Evolutionary conservation across 441 rosid genomes (phyloP), one percentile per base, ranked within the genome.

Genomic region (Aleurites moluccanus): DNA sequence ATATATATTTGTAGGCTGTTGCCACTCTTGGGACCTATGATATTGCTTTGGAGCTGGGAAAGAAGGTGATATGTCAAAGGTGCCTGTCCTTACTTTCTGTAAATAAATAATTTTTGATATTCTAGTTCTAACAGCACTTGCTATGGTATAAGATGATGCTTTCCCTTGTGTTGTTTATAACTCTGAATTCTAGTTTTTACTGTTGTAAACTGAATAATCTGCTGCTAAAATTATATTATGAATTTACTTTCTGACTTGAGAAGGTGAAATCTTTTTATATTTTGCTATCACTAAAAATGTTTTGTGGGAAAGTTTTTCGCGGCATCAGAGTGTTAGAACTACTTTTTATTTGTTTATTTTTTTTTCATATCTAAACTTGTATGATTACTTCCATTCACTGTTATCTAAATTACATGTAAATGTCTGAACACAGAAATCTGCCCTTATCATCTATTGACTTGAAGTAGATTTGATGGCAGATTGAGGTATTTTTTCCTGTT

Each of bases 51-150:
- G 94, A 91, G 78, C 80, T 94, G 80, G 97, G 97, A 66, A 92
- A 90, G 91, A 94, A 94, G 86, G 88, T 91, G 55, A 82, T 94
- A 74, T 92, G 97, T 80, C 97, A 89, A 84, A 92, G 97, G 98
- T 92, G 70, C 53, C 70, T 60, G 73, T n/a, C 27, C 56, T 55
- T 55, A 67, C 44, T 45, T 16, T 13, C n/a, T 35, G 21, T 40
- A n/a, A 27, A 28, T 40, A n/a, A 27, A 28, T 50, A 40, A 52
- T 55, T 42, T 66, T 30, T 52, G 14, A 44, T 64, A 47, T 50
- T 53, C 21, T 2, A 18, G 50, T 33, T 57, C 3, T 67, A 47
- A 16, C 44, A 13, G 55, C 16, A 40, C 27, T 53, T 21, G 21
- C 47, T 53, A 21, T 50, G 6, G 18, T 64, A 30, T 30, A 30